A percentile compares a stretch with the other conserved stretches of the same genome.
phyloP scores from a whole-genome alignment of 371 early-diverging fungal species.

The Circinella minor region DNA sequence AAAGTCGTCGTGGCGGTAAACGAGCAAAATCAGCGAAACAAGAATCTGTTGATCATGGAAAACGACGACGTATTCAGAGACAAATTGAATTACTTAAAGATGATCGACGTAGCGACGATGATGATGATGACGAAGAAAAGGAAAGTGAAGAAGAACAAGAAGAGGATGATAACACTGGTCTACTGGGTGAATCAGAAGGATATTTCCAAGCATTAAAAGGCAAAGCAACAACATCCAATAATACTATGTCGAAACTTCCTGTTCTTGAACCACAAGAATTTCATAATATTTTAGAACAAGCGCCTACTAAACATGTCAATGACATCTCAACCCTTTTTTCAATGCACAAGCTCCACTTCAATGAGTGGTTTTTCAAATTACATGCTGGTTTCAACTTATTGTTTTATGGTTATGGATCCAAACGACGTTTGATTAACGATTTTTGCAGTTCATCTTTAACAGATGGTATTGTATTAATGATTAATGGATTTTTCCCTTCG shows the following conservation, averaged over 20 bases:
- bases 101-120: constrained; percentile 21
- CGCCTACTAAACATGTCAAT: constrained; percentile 61
- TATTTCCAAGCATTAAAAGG: constrained; percentile 76
- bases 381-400: constrained; percentile 77
- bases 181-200: constrained; percentile 62
- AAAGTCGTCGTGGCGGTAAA: constrained; percentile 2
- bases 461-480: constrained; percentile 72
- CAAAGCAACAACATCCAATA: constrained; percentile 77
- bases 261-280: constrained; percentile 70
- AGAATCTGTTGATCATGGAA: constrained; percentile 22
- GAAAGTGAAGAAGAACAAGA: constrained; percentile 39
- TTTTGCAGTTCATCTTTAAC: constrained; percentile 66
- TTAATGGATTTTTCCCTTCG: constrained; percentile 88
- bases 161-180: constrained; percentile 30
- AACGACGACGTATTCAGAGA: constrained; percentile 32
- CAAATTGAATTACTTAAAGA: constrained; percentile 37
- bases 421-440: constrained; percentile 71
- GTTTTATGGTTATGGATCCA: constrained; percentile 92
- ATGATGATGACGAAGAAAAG: constrained; percentile 28
- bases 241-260: constrained; percentile 80
- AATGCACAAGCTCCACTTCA: constrained; percentile 69
- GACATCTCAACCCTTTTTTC: constrained; percentile 59
- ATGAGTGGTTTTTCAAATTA: constrained; percentile 88
- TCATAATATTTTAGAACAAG: constrained; percentile 46
- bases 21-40: constrained; percentile 6